Evolutionary conservation across 192 early-diverging fungal genomes (phyloP).

Genomic region (Helicostylum pulchrum): DNA sequence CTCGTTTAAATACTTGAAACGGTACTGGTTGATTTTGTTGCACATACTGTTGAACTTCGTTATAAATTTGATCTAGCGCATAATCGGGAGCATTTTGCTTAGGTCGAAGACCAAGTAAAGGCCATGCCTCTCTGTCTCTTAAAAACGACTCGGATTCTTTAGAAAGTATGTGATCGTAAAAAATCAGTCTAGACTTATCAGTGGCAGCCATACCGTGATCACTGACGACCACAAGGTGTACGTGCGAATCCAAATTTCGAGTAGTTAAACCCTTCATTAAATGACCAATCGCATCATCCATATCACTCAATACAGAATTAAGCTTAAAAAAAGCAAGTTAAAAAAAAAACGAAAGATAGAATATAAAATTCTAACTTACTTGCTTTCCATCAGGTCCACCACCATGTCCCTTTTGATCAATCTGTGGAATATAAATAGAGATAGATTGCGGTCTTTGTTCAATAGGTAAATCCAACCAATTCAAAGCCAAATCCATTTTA

Average conservation of each 20-base stretch:
- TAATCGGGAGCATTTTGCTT: conserved; percentile 29
- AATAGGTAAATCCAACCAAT: conserved; percentile 78
- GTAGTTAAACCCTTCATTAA: conserved; percentile 53
- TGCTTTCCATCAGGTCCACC: conserved; percentile 62
- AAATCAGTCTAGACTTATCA: conserved; percentile 53
- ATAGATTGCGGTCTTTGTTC: conserved; percentile 70
- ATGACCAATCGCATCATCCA: conserved; percentile 61
- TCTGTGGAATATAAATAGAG: conserved; percentile 75
- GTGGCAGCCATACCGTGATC: conserved; percentile 88
- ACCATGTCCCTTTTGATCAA: conserved; percentile 76
- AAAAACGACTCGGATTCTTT: conserved; percentile 40
- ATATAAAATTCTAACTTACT: conserved; percentile 36
- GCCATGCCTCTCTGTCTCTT: conserved; percentile 54
- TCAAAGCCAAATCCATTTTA: conserved; percentile 58
- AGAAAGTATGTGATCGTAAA: conserved; percentile 61
- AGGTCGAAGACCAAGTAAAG: conserved; percentile 63
- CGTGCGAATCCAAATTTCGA: conserved; percentile 57
- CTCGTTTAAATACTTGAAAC: conserved; percentile 64
- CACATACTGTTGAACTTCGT: conserved; percentile 39
- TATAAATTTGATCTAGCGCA: conserved; percentile 51
- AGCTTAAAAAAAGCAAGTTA: conserved; percentile 37
- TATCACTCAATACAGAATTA: conserved; percentile 47
- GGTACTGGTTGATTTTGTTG: conserved; percentile 18
- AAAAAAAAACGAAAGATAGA: background rate
- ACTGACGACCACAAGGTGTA: conserved; percentile 65